These are phyloP conservation scores for Cucurbita argyrosperma DNA, from an alignment of 306 rosid genomes.

Conservation along the genomic window DNA sequence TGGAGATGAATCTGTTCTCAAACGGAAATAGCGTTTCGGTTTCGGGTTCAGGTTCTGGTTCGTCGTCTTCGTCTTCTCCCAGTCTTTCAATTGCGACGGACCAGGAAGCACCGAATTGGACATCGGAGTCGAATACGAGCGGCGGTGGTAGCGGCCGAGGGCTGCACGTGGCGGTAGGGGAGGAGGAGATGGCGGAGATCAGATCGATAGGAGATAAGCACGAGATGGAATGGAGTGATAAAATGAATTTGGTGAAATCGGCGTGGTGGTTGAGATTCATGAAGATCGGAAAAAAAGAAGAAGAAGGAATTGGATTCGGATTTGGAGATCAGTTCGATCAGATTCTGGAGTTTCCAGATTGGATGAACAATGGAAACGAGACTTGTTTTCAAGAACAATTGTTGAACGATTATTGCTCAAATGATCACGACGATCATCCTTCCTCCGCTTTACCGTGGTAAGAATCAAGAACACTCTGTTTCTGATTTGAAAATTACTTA, in stretches of 20 bases:
- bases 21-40: conserved; percentile 15
- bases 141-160: conserved; percentile 31
- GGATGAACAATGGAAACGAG: conserved; percentile 56
- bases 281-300: conserved; percentile 33
- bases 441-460: conserved; percentile 68
- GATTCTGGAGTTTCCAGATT: conserved; percentile 60
- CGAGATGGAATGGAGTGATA: conserved; percentile 9
- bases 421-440: conserved; percentile 12
- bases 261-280: conserved; percentile 79
- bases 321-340: conserved; percentile 27
- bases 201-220: conserved; percentile 40
- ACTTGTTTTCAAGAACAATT: conserved; percentile 33
- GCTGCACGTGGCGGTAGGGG: conserved; percentile 62
- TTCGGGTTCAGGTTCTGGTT: not conserved
- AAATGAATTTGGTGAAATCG: conserved; percentile 13
- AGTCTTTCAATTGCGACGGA: not conserved
- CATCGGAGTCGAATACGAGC: conserved; percentile 10
- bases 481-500: not conserved
- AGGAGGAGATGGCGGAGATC: conserved; percentile 73
- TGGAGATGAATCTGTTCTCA: conserved; percentile 27
- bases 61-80: conserved; percentile 4
- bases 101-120: not conserved
- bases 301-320: not conserved
- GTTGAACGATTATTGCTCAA: conserved; percentile 13
- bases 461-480: not conserved